Evolutionary conservation across 768 basidiomycete species (phyloP), one percentile per base, ranked within the genome.

Genomic region (Russula abietina): DNA sequence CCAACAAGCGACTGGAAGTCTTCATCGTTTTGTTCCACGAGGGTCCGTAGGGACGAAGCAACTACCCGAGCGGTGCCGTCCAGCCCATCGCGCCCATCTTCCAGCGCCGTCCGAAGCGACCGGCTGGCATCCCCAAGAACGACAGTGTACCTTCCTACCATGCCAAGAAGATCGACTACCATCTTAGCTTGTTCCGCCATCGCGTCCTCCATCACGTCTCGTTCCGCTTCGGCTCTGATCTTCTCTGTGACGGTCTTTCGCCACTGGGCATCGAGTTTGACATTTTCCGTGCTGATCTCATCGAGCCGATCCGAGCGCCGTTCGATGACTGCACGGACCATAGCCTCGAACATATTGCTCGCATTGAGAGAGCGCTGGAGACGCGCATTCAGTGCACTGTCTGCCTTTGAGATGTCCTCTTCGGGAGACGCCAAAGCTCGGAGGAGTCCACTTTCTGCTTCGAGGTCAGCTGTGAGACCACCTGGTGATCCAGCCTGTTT

Each of bases 341-440:
- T 90, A 17, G 89, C 91, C 52, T 91, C 89, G 70, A 93, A 91
- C 81, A 93, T 88, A 36, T 87, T 84, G 64, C 77, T 79, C 4
- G 89, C 85, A 71, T 92, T 93, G 61, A 80, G 80, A 3, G 90
- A 87, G 6, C 86, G 83, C 69, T 84, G 82, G 32, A 90, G 71
- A 59, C 85, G 81, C 57, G 75, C 72, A 62, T 79, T 82, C 48
- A 91, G 73, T 0, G 80, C 71, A 9, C 90, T 89, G 51, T 81
- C 79, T 2, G 83, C 71, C 69, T 79, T 83, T 54, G 87, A 70
- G 24, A 78, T 81, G 58, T 84, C 80, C 71, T 93, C 91, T 71
- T 93, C 90, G 1, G 88, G 83, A 7, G 71, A 75, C 19, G 84
- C 86, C 61, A 94, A 76, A 33, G 86, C 80, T 58, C 79, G 80